Evolutionary conservation across 768 basidiomycete genomes (phyloP), one percentile per base, ranked within the genome.

Genomic region (Paxillus ammoniavirescens): DNA sequence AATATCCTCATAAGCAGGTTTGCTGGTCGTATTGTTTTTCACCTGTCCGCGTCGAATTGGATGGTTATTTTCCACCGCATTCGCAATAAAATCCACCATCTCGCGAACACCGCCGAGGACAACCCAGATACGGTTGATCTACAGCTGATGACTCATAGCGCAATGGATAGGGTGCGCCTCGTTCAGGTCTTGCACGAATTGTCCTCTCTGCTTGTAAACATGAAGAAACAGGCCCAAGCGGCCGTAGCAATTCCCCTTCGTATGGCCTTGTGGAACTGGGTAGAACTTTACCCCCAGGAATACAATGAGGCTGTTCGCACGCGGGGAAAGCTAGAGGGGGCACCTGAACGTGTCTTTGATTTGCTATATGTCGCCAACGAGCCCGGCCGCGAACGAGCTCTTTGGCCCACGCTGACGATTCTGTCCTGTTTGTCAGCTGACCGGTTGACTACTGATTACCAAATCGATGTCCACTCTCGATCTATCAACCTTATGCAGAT

Each of bases 41-140:
- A 88, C 64, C 78, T 98, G 15, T 93, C 93, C 2, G 87, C 89
- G 1, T 87, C 88, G 12, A 95, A 96, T 67, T 97, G 93, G 92
- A 67, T 72, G 48, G 81, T 89, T 8, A 87, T 96, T 14, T 83
- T 89, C 60, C 69, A 77, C 18, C 79, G 91, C 30, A 78, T 95
- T 50, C 80, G 84, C 42, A 70, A 73, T 42, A 88, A 87, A 70
- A 87, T 94, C 31, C 80, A 83, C 42, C 73, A 75, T 53, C 77
- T 94, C 26, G 85, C 87, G 0, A 72, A 71, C 44, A 70, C 72
- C 7, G 43, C 66, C 8, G 84, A 84, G 38, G 79, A 79, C 42
- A 75, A 75, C 33, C 78, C 82, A 0, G 93, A 96, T 64, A 76
- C 82, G 2, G 74, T 83, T 43, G 94, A 96, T 64, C 69, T 96